A percentile compares a stretch with the other conserved stretches of the same genome.
Conservation (phyloP, 768 basidiomycete species). For the button mushroom (Agaricus bisporus) region DNA sequence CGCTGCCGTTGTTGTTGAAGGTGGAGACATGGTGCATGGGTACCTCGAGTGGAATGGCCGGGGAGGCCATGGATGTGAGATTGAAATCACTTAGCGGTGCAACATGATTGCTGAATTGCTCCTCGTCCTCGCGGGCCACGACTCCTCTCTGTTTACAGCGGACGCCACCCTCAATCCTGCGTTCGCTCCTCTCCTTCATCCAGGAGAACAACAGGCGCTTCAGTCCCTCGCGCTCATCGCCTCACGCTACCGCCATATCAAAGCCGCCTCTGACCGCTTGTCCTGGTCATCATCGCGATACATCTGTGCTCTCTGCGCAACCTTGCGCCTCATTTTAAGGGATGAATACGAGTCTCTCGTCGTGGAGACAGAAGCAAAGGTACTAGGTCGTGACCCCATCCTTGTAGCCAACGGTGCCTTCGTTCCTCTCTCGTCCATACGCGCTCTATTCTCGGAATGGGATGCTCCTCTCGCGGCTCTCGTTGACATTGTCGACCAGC, state of each 20-base stretch:
- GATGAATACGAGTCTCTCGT: constrained; percentile 78
- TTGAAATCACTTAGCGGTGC: constrained; percentile 11
- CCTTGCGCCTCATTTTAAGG: constrained; percentile 66
- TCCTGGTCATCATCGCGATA: constrained; percentile 65
- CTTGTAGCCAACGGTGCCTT: constrained; percentile 78
- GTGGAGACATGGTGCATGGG: constrained; percentile 21
- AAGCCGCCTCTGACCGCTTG: constrained; percentile 42
- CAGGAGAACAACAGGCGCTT: constrained; percentile 83
- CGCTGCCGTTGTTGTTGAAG: constrained; percentile 37
- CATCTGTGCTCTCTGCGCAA: constrained; percentile 71
- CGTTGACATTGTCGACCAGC: constrained; percentile 52
- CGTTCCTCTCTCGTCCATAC: constrained; percentile 80
- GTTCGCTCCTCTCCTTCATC: constrained; percentile 71
- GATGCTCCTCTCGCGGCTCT: constrained; percentile 79
- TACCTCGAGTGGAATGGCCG: constrained; percentile 10
- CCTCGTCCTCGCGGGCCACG: constrained; percentile 81
- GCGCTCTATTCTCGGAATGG: constrained; percentile 84
- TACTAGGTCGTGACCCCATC: constrained; percentile 66
- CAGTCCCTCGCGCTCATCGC: constrained; percentile 74
- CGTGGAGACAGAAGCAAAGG: constrained; percentile 73
- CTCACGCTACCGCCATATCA: constrained; percentile 68
- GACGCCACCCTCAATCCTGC: constrained; percentile 56
- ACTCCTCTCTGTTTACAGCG: constrained; percentile 72
- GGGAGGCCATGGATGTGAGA: constrained; percentile 11
- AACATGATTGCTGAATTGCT: constrained; percentile 86